Base-by-base conservation (phyloP, 345 rosid species). In the Firmiana major region DNA sequence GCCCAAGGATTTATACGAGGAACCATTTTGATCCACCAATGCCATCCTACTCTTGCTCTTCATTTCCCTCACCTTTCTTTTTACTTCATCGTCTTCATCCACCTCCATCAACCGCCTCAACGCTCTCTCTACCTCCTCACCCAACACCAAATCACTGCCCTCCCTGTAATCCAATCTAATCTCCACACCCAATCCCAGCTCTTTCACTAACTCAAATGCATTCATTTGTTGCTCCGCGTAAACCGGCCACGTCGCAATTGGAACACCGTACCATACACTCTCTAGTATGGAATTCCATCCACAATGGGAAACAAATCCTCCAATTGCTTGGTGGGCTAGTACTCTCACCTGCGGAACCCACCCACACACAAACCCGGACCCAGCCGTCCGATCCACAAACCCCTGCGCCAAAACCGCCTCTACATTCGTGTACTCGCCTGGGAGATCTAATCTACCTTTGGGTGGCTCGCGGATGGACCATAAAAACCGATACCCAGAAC, bases 201-300 rank as follows among this genome's bases (percentile, higher is more conserved):
- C 79, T 74, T 68, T 68, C 73, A 74, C 79, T 46, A 78, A 9
- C 62, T 40, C 60, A 46, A 81, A 78, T 13, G 84, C 84, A 59
- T 81, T 81, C 42, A 77, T 67, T 51, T 81, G 84, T 51, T 81
- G 84, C 66, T 81, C 84, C 7, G 84, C 84, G 11, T 77, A 77
- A 0, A 81, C 13, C 81, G 34, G 34, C 34, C 34, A 31, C 34
- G 34, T 31, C 34, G 34, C 34, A 31, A 31, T 31, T 1, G 34
- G 34, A 31, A 31, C 34, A 31, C 34, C 84, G 57, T 40, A 31
- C 84, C 34, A 31, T 2, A 31, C 34, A 31, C 34, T 31, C 34
- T 31, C 34, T 31, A 31, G 3, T 31, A 31, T 31, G 34, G 34
- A 31, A 31, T 31, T 31, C 34, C 34, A 31, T 3, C 34, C 34